These are phyloP conservation scores for Tylopilus sp. DNA, from an alignment of 768 basidiomycete species.

Conservation along the genomic window DNA sequence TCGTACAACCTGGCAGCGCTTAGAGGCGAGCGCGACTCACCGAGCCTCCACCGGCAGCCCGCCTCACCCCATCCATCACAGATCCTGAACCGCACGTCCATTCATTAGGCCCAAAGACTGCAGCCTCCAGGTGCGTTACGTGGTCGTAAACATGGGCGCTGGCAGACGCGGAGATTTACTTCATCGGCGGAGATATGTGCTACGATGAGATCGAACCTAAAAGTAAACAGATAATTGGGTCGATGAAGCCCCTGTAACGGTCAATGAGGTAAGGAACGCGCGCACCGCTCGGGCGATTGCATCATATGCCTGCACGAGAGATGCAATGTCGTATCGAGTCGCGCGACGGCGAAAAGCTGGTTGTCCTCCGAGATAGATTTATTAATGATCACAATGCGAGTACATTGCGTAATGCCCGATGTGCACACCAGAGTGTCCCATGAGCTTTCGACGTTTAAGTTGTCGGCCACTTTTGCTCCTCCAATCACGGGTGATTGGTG, in stretches of 20 bases:
- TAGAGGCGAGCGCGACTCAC: neutral
- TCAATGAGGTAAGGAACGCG: constrained; percentile 1
- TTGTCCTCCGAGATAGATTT: neutral
- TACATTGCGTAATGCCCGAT: neutral
- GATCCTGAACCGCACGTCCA: neutral
- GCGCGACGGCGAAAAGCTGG: neutral
- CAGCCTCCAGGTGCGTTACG: neutral
- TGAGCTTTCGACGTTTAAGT: neutral
- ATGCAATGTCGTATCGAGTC: neutral
- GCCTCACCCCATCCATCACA: neutral
- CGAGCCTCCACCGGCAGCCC: no score
- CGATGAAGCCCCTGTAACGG: neutral
- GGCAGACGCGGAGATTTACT: constrained; percentile 11
- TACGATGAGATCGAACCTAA: neutral
- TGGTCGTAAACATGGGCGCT: neutral
- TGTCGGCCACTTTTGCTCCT: neutral
- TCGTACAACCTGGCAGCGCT: neutral
- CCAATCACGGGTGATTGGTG: no score
- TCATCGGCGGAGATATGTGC: constrained; percentile 20
- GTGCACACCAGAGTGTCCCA: neutral
- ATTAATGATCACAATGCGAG: neutral
- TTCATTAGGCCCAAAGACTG: neutral
- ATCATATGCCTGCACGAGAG: neutral
- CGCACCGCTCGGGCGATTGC: constrained; percentile 1
- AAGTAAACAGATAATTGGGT: neutral